phyloP scores from a whole-genome alignment of 2,329 filamentous ascomycete species.

The Aspergillus calidoustus region DNA sequence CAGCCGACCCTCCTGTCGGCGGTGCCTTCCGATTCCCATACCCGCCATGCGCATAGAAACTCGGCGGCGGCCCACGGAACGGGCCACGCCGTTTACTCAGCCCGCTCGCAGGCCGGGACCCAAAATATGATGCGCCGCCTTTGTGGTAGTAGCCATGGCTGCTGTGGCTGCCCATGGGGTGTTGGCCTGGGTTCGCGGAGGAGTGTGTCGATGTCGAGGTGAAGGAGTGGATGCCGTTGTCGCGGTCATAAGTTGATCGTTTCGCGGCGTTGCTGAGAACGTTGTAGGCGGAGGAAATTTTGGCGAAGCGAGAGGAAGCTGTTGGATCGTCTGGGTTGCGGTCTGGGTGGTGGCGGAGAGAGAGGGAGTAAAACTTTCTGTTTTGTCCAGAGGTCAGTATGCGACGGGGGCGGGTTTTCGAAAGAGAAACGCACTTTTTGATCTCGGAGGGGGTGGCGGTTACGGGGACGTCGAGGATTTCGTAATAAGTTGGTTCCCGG shows the following conservation, averaged over 20 bases:
- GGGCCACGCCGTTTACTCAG: conserved; percentile 74
- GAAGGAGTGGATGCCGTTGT: conserved; percentile 41
- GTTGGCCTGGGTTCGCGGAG: conserved; percentile 36
- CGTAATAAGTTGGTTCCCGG: conserved; percentile 71
- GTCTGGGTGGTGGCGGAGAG: conserved; percentile 91
- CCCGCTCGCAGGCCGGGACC: conserved; percentile 75
- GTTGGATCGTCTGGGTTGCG: conserved; percentile 76
- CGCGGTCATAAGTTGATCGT: conserved; percentile 78
- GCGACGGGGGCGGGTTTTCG: not conserved
- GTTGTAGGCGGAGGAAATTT: conserved; percentile 82
- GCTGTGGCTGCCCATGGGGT: conserved; percentile 60
- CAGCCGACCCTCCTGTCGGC: not conserved
- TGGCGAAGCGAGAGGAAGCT: conserved; percentile 76
- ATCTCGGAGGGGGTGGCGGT: conserved; percentile 76
- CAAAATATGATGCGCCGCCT: conserved; percentile 52
- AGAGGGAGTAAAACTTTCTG: conserved; percentile 82
- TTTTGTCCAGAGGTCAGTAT: not conserved
- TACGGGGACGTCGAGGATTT: conserved; percentile 72
- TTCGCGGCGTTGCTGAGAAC: conserved; percentile 74
- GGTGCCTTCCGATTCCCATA: conserved; percentile 56
- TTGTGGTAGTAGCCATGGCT: conserved; percentile 44
- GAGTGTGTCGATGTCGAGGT: conserved; percentile 31
- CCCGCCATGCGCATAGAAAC: conserved; percentile 81
- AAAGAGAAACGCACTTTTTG: conserved; percentile 68
- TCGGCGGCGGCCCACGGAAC: conserved; percentile 85